A percentile compares a stretch with the other conserved stretches of the same genome.
Evolutionary conservation across 1,284 basidiomycete genomes (phyloP).

Genomic region (Pascua sp.): DNA sequence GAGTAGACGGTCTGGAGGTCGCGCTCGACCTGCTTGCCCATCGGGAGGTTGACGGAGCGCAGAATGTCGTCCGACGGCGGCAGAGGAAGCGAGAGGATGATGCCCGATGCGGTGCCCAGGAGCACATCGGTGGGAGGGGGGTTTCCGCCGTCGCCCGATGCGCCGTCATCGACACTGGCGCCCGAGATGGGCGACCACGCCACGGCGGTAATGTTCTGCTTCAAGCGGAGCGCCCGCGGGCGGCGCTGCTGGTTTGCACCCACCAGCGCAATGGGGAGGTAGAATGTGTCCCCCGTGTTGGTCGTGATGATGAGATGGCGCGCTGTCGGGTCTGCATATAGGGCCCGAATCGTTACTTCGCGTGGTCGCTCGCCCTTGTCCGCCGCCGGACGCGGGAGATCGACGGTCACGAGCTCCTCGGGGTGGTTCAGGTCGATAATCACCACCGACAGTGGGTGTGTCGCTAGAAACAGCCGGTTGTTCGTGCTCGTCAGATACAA

Average conservation of each 20-base stretch:
- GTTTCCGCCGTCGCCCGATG: slow-evolving; percentile 10
- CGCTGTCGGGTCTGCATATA: slow-evolving; percentile 89
- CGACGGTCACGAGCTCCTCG: slow-evolving; percentile 73
- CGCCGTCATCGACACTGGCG: neutral
- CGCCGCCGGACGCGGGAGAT: slow-evolving; percentile 58
- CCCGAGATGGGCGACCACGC: slow-evolving; percentile 73
- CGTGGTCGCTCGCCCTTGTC: slow-evolving; percentile 43
- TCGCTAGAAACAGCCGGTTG: slow-evolving; percentile 78
- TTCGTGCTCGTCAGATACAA: slow-evolving; percentile 75
- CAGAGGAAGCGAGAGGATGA: slow-evolving; percentile 72
- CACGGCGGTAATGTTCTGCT: slow-evolving; percentile 85
- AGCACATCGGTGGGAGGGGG: slow-evolving; percentile 53
- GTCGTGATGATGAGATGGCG: slow-evolving; percentile 84
- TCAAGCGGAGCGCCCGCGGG: slow-evolving; percentile 72
- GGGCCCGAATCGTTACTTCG: slow-evolving; percentile 58
- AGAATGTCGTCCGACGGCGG: slow-evolving; percentile 81
- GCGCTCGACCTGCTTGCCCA: slow-evolving; percentile 50
- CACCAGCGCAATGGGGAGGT: slow-evolving; percentile 59
- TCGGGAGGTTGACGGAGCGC: slow-evolving; percentile 60
- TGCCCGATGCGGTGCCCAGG: slow-evolving; percentile 80
- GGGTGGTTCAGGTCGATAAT: slow-evolving; percentile 79
- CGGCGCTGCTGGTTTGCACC: slow-evolving; percentile 57
- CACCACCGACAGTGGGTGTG: slow-evolving; percentile 70
- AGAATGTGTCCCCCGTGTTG: slow-evolving; percentile 87
- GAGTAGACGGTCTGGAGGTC: slow-evolving; percentile 76